Evolutionary conservation across 2,329 filamentous ascomycete genomes (phyloP), one percentile per base, ranked within the genome.

Genomic region (Phaeosphaeriaceae sp.): DNA sequence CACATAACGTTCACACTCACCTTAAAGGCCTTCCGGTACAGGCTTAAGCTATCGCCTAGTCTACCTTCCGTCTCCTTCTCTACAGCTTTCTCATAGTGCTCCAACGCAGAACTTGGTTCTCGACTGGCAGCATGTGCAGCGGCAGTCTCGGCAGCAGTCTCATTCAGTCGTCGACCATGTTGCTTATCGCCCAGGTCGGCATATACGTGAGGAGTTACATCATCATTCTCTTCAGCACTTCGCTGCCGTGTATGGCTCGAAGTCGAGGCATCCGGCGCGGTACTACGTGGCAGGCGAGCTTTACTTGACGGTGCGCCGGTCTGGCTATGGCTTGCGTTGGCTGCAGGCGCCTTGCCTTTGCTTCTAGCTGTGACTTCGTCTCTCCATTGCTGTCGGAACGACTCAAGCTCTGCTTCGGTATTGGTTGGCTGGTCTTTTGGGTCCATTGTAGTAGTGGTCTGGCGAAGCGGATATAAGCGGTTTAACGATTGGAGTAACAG

Each of bases 41-140:
- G 85, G 65, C 86, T 88, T 55, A 99, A 77, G 74, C 94, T 98
- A 63, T 98, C 94, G 5, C 94, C 93, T 52, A 98, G 83, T 63
- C 88, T 95, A 0, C 95, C 95, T 69, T 91, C 87, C 0, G 85
- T 86, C 79, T 99, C 95, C 77, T 89, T 93, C 78, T 96, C 91
- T 56, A 97, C 94, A 3, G 94, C 95, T 74, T 87, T 88, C 76
- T 98, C 95, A 71, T 95, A 98, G 77, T 97, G 92, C 69, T 98
- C 95, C 17, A 99, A 80, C 0, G 95, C 95, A 11, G 94, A 91
- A 22, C 83, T 82, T 4, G 91, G 91, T 67, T 90, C 86, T 58
- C 74, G 65, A 19, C 63, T 72, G 22, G 61, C 64, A 11, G 67
- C 59, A 3, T 74, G 65, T 59, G 76, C 66, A 61, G 75, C 67